Percentiles rank a stretch among this genome's conserved stretches.
These are phyloP conservation scores for Trifolium subterraneum DNA, from an alignment of 306 rosid genomes.

Conservation along the genomic window DNA sequence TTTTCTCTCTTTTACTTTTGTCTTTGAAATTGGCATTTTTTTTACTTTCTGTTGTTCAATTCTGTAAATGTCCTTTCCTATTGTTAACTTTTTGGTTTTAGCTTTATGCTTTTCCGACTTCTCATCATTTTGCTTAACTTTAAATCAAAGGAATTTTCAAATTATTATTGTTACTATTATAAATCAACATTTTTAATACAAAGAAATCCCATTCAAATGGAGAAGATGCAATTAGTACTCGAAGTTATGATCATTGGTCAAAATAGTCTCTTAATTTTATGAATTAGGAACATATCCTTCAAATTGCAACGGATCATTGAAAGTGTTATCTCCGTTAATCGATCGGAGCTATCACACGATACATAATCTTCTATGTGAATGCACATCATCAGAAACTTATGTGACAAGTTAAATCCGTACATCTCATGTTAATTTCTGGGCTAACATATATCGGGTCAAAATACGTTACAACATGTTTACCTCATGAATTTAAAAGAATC, in stretches of 20 bases:
- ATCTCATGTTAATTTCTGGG: background rate
- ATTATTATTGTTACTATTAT: background rate
- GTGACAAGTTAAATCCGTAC: background rate
- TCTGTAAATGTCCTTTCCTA: conserved; percentile 44
- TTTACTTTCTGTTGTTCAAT: conserved; percentile 15
- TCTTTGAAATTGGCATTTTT: background rate
- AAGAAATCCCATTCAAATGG: background rate
- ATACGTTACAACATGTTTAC: background rate
- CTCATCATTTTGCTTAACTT: conserved; percentile 47
- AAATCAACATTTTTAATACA: background rate
- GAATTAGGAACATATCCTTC: background rate
- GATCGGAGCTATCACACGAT: too few species aligned
- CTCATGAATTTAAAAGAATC: background rate
- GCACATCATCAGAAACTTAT: background rate
- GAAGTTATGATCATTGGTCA: background rate
- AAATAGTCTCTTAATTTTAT: background rate
- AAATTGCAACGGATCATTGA: background rate
- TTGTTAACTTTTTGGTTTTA: conserved; percentile 41
- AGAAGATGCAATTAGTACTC: background rate
- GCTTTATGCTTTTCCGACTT: conserved; percentile 43
- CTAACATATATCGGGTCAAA: too few species aligned
- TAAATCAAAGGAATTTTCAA: conserved; percentile 25
- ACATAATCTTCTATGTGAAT: background rate
- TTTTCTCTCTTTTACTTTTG: background rate
- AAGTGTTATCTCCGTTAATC: background rate